These are phyloP conservation scores for Pythium dissotocum DNA, from an alignment of 352 stramenopile species.

Conservation along the genomic window DNA sequence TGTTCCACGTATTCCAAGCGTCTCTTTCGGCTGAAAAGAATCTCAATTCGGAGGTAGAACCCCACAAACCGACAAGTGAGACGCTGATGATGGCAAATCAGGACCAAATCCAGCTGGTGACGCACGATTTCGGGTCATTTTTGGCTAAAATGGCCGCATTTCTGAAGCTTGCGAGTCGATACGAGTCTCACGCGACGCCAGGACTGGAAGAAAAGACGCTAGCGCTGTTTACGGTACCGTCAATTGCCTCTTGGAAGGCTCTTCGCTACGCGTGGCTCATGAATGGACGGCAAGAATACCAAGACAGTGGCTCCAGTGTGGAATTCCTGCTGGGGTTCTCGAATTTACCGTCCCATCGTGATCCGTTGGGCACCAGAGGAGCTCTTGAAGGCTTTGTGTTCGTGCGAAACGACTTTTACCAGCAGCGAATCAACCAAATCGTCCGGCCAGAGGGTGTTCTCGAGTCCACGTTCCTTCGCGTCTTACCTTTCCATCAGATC, in stretches of 20 bases:
- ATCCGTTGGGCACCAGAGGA: constrained; percentile 8
- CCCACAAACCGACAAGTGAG: neutral
- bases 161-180: constrained; percentile 1
- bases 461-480: neutral
- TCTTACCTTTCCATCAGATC: constrained; percentile 10
- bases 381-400: constrained; percentile 8
- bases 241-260: neutral
- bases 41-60: neutral
- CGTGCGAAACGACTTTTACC: constrained; percentile 9
- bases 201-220: neutral
- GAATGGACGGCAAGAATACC: neutral
- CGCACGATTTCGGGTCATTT: constrained; percentile 1
- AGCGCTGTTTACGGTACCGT: neutral
- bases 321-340: constrained; percentile 7
- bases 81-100: constrained; percentile 6
- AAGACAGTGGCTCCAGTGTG: neutral
- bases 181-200: neutral
- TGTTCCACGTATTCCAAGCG: neutral
- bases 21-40: neutral
- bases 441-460: neutral
- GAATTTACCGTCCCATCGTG: neutral
- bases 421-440: constrained; percentile 1
- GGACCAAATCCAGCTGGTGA: constrained; percentile 5
- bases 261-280: neutral
- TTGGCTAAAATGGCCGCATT: neutral